These are phyloP conservation scores for Eucalyptus coolabah DNA, from an alignment of 345 rosid species.

Conservation along the genomic window DNA sequence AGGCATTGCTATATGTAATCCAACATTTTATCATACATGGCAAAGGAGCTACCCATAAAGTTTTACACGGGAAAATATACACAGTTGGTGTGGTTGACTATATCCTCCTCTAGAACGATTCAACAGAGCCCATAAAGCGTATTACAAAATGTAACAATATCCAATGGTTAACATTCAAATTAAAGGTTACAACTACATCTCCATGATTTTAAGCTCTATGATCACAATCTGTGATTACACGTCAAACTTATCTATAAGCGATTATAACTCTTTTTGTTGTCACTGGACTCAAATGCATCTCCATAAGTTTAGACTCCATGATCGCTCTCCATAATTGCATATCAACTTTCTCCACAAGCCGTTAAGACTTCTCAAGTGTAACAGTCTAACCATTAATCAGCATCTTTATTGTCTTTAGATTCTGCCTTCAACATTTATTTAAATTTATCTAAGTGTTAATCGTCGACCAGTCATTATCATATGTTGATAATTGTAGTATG, in stretches of 20 bases:
- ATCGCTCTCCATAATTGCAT: background rate
- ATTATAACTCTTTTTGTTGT: background rate
- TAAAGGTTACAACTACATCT: too few relatives aligned
- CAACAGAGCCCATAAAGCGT: too few relatives aligned
- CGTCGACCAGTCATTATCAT: background rate
- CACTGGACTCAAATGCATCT: background rate
- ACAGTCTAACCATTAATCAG: fast-evolving
- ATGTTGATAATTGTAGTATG: background rate
- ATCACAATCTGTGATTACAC: background rate
- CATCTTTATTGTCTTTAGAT: background rate
- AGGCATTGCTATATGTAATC: background rate
- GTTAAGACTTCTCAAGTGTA: background rate
- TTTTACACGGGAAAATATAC: background rate
- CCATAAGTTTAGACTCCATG: background rate
- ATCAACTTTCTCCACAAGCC: background rate
- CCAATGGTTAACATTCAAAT: too few relatives aligned
- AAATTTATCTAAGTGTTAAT: background rate
- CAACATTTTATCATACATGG: background rate
- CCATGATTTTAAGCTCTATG: too few relatives aligned
- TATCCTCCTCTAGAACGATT: too few relatives aligned
- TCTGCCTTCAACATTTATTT: background rate
- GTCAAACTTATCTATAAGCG: background rate
- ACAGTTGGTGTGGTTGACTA: too few relatives aligned
- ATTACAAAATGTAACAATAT: too few relatives aligned
- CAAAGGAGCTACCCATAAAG: background rate